These are phyloP conservation scores for Pythium myriotylum DNA, from an alignment of 352 stramenopile genomes.

Conservation along the genomic window DNA sequence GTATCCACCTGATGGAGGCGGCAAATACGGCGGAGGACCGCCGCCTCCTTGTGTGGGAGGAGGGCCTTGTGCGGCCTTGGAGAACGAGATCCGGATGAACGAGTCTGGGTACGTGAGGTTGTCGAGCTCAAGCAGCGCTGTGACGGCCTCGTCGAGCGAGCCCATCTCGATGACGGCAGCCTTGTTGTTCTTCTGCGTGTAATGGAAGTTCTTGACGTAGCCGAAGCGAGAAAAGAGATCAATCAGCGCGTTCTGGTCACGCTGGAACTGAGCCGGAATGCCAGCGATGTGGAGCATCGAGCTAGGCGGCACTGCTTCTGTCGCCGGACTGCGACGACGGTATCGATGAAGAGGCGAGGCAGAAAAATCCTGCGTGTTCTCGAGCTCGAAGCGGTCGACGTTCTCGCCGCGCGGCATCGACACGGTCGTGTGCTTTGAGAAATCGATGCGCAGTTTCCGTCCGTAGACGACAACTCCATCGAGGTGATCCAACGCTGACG, in stretches of 20 bases:
- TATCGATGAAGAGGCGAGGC: conserved; percentile 77
- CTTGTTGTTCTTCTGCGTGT: conserved; percentile 73
- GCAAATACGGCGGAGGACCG: conserved; percentile 8
- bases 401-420: conserved; percentile 82
- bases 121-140: conserved; percentile 68
- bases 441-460: conserved; percentile 83
- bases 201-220: conserved; percentile 77
- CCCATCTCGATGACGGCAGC: conserved; percentile 83
- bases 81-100: conserved; percentile 82
- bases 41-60: neutral
- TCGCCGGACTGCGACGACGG: conserved; percentile 58
- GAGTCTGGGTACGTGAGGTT: conserved; percentile 75
- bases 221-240: conserved; percentile 72
- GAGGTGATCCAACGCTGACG: conserved; percentile 74
- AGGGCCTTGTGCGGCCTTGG: conserved; percentile 47
- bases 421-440: conserved; percentile 79
- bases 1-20: conserved; percentile 2
- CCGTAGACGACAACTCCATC: conserved; percentile 75
- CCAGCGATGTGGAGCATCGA: conserved; percentile 74
- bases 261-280: conserved; percentile 72
- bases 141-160: conserved; percentile 72
- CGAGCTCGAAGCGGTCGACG: conserved; percentile 80
- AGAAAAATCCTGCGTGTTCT: conserved; percentile 84
- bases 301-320: conserved; percentile 65
- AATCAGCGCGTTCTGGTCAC: conserved; percentile 56